Base-by-base conservation (phyloP, 768 basidiomycete species). In the Pilatotrama ljubarskyi region DNA sequence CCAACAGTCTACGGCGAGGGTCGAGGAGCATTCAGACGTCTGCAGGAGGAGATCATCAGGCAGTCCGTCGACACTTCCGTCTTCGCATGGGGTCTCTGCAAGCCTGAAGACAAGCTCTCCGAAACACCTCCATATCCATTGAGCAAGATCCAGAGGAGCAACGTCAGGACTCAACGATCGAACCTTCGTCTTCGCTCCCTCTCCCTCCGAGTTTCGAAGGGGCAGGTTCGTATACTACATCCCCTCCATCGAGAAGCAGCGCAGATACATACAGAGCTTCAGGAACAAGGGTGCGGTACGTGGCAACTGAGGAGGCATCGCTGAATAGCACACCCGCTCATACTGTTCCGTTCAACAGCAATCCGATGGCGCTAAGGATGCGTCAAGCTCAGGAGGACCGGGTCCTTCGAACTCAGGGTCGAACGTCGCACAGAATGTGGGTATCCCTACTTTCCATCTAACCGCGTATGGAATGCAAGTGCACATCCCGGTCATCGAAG, bases 41-140 rank as follows among this genome's bases (percentile, higher is more conserved):
- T 58, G 6, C 56, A 58, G 20, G 47, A 50, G 29, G 56, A 51
- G 41, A 58, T 58, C 40, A 51, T 58, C 25, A 25, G 29, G 51
- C n/a, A 29, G 3, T 46, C 38, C 6, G 17, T 15, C 0, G 59
- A 60, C 47, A 13, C 26, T 2, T 38, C 52, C 14, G 9, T 60
- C 14, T 53, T 60, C 24, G 52, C 47, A 2, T 60, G 59, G 59
- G 46, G 59, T 2, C 35, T n/a, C 2, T 46, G 46, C 44, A 46
- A 24, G 22, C 13, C 22, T 14, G 22, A 22, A 15, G 38, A 5
- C 14, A 14, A 13, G 38, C 38, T 40, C 44, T 13, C 20, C 2
- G 44, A 46, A 9, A 46, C 24, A 24, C 20, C 18, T n/a, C 20
- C 44, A 2, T 24, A 11, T 9, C 3, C 13, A 5, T n/a, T 40